Evolutionary conservation across 345 rosid species (phyloP).

Genomic region (Geranium brycei): DNA sequence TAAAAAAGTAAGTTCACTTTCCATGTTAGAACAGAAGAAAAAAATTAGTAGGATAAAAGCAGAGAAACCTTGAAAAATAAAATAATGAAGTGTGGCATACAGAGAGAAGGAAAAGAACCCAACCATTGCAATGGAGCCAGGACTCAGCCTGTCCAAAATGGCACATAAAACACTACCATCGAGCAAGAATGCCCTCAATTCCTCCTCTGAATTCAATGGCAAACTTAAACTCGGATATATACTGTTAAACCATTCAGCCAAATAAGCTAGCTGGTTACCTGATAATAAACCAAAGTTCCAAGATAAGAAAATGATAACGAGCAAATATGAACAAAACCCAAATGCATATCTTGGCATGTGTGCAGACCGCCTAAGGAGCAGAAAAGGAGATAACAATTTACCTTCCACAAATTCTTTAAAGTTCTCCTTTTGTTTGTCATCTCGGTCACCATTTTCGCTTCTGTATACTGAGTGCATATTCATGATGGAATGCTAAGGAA

Average conservation of each 20-base stretch:
- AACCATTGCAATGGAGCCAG: conserved; percentile 49
- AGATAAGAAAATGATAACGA: neutral
- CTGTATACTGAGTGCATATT: neutral
- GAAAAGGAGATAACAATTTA: neutral
- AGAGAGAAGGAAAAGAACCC: neutral
- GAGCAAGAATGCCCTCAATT: conserved; percentile 38
- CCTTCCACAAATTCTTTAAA: neutral
- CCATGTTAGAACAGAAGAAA: neutral
- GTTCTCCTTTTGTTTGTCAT: neutral
- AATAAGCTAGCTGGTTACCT: conserved; percentile 31
- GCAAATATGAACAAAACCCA: neutral
- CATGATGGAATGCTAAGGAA: neutral
- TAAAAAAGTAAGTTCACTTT: conserved; percentile 5
- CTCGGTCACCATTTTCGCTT: neutral
- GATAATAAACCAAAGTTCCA: conserved; percentile 3
- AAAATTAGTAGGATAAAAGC: no score
- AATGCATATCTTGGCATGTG: neutral
- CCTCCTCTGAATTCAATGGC: conserved; percentile 52
- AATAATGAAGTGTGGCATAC: conserved; percentile 1
- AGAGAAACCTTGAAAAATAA: neutral
- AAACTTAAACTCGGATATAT: conserved; percentile 43
- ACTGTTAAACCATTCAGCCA: conserved; percentile 59
- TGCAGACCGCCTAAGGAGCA: neutral
- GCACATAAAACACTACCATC: conserved; percentile 61
- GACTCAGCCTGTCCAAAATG: conserved; percentile 48